Conservation (phyloP, 2,329 filamentous ascomycete species). For the Microcyclospora tardicrescens region DNA sequence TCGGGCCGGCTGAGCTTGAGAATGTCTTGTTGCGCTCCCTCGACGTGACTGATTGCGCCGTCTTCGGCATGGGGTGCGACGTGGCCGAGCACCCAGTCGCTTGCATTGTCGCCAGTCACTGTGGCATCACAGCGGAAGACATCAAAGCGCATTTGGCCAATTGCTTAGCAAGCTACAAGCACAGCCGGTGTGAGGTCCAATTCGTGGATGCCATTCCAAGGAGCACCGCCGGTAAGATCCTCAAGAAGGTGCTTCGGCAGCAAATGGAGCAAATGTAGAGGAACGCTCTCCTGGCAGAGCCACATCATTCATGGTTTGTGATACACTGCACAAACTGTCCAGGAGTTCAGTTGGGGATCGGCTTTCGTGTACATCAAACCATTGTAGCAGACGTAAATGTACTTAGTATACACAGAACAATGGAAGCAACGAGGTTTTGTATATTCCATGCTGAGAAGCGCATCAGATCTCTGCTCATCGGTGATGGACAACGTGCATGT, state of each 20-base stretch:
- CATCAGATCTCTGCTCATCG: no score
- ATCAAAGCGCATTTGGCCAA: slow-evolving; percentile 19
- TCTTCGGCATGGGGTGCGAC: slow-evolving; percentile 8
- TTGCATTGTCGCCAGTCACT: slow-evolving; percentile 2
- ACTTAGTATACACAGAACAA: no score
- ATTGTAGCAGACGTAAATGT: no score
- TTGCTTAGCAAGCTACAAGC: slow-evolving; percentile 25
- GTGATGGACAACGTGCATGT: no score
- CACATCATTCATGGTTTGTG: no score
- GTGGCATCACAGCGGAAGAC: slow-evolving; percentile 9
- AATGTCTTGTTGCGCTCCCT: slow-evolving; percentile 14
- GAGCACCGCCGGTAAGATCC: slow-evolving; percentile 58
- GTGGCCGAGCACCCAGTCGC: slow-evolving; percentile 6
- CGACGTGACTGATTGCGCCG: slow-evolving; percentile 17
- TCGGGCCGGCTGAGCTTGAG: slow-evolving; percentile 22
- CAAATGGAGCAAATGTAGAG: slow-evolving; percentile 10
- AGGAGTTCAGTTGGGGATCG: no score
- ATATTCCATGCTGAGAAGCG: no score
- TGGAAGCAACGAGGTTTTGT: no score
- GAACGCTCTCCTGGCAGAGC: no score
- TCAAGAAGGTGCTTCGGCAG: slow-evolving; percentile 47
- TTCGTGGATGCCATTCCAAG: slow-evolving; percentile 59
- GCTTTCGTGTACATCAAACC: no score
- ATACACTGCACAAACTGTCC: no score
- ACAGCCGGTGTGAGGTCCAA: slow-evolving; percentile 4